phyloP scores from a whole-genome alignment of 257 asterid species.

The Petrea volubilis region DNA sequence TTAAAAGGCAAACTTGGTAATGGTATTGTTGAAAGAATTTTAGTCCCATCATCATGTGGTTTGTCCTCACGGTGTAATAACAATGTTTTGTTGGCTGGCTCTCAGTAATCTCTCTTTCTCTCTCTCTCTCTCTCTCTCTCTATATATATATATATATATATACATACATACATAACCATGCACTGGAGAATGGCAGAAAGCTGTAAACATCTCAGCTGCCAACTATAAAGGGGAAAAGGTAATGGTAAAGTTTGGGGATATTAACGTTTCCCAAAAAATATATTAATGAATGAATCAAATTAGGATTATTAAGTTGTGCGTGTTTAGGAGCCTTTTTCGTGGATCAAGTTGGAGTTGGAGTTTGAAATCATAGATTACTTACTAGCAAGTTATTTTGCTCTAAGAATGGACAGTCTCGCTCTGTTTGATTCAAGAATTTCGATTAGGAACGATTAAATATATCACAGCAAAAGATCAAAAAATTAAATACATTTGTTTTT shows the following conservation, averaged over 20 bases:
- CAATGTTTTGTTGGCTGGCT: constrained; percentile 30
- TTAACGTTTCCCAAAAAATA: not conserved
- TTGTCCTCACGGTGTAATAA: constrained; percentile 23
- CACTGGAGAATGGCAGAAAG: constrained; percentile 25
- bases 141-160: too few species aligned
- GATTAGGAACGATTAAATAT: not conserved
- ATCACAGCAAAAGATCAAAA: too few species aligned
- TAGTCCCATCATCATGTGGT: constrained; percentile 33
- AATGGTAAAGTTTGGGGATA: constrained; percentile 2
- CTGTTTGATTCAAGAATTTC: not conserved
- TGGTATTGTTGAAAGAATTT: constrained; percentile 3
- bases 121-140: too few species aligned
- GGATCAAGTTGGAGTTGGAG: not conserved
- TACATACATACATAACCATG: not conserved
- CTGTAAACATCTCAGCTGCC: constrained; percentile 46
- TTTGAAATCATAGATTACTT: not conserved
- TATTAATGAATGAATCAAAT: not conserved
- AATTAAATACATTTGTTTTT: too few species aligned
- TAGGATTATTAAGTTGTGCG: not conserved
- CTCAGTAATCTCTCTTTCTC: not conserved
- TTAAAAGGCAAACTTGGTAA: not conserved
- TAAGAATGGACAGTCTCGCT: not conserved
- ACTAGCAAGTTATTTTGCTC: not conserved
- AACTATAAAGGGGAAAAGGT: constrained; percentile 32
- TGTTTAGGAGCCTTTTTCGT: not conserved